Percentiles rank a stretch among this genome's conserved stretches.
Conservation (phyloP, 164 flowering plant genomes). For the Dillenia suffruticosa region DNA sequence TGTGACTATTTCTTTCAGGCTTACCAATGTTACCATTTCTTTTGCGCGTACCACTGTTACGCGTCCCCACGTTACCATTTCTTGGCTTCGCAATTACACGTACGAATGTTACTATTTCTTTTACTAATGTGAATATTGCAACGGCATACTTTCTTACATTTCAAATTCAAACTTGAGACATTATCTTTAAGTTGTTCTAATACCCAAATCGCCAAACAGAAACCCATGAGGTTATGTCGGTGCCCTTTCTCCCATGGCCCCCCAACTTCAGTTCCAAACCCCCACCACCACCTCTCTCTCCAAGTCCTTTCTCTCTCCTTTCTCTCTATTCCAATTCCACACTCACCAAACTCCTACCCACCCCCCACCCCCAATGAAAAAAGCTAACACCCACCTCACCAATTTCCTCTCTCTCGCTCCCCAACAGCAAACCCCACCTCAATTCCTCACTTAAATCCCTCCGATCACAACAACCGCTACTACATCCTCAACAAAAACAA, state of each 20-base stretch:
- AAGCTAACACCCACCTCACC: not conserved
- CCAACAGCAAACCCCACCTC: slow-evolving; percentile 7
- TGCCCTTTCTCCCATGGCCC: slow-evolving; percentile 19
- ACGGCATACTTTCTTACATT: too few species aligned
- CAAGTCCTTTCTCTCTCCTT: slow-evolving; percentile 4
- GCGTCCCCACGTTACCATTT: too few species aligned
- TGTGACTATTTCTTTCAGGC: too few species aligned
- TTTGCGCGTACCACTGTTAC: too few species aligned
- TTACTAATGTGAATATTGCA: too few species aligned
- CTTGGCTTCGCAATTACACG: too few species aligned
- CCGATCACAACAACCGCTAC: not conserved
- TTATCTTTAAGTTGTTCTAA: too few species aligned
- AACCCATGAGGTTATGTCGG: slow-evolving; percentile 11
- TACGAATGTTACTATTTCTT: too few species aligned
- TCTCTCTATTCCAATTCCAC: slow-evolving; percentile 2
- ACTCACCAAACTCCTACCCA: not conserved
- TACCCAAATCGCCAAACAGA: not conserved
- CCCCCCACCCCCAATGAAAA: not conserved
- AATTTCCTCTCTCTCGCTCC: slow-evolving; percentile 8
- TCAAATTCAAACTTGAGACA: too few species aligned
- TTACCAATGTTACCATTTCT: too few species aligned
- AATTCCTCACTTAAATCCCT: slow-evolving; percentile 2
- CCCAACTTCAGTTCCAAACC: too few species aligned
- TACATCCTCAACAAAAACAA: not conserved
- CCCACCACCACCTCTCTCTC: slow-evolving; percentile 3